Evolutionary conservation across 768 basidiomycete species (phyloP), one percentile per base, ranked within the genome.

Genomic region (Collybia mongolica): DNA sequence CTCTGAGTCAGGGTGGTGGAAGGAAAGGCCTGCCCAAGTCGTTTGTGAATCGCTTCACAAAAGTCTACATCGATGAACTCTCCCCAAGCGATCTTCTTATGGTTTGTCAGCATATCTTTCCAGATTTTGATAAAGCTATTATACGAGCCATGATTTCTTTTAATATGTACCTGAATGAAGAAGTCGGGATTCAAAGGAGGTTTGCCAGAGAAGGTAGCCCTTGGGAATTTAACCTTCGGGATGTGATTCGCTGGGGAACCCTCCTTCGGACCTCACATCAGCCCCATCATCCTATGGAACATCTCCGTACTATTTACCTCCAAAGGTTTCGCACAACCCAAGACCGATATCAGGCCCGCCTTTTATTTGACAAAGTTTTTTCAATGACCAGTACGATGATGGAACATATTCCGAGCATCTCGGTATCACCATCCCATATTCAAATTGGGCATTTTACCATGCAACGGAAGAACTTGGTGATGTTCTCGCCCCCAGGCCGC

Each of bases 211-310:
- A 88, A 47, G 95, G 95, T 7, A 77, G 82, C 48, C 97, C 96
- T 4, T 99, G 96, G 96, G 96, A 99, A 63, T 97, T 98, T 74
- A 99, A 99, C 64, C 76, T 99, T 24, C 89, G 96, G 12, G 96
- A 99, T 67, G 76, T 98, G 49, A 81, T 93, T 51, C 83, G 97
- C 39, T 97, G 97, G 95, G 83, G 87, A 28, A 74, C 75, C 0
- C 79, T 88, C 35, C 61, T 84, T 28, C 64, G 65, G 46, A 48
- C 65, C 22, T 57, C 71, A 35, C 43, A 51, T 39, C 54, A 61
- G 36, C 51, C 59, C 39, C 56, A 63, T 23, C 76, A 84, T 61
- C 88, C 93, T 3, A 70, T 72, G 17, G 78, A 84, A 28, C 81
- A 83, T 59, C 72, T 95, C 11, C 76, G 80, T 5, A 79, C 80